A percentile compares a stretch with the other conserved stretches of the same genome.
Conservation (phyloP, 2,329 filamentous ascomycete genomes). For the Talaromyces islandicus region DNA sequence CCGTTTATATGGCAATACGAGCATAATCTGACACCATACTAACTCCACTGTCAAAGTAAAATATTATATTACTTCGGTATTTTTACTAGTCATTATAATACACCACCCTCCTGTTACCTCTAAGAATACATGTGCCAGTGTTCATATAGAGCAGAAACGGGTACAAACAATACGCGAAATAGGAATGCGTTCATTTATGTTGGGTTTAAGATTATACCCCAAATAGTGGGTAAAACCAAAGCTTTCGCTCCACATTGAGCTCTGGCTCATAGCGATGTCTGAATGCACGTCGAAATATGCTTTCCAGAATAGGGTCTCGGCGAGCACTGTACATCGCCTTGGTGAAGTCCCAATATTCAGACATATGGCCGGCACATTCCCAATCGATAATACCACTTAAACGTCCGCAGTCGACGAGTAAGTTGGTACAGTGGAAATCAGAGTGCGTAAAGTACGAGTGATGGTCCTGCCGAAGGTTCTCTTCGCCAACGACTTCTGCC, state of each 20-base stretch:
- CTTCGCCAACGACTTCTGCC: not conserved
- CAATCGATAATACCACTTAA: conserved; percentile 18
- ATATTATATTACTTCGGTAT: too few relatives aligned
- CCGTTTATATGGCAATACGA: too few relatives aligned
- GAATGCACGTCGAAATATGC: not conserved
- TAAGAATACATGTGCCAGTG: too few relatives aligned
- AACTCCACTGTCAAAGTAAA: too few relatives aligned
- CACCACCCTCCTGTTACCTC: too few relatives aligned
- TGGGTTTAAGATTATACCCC: not conserved
- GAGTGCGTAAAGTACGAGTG: conserved; percentile 13
- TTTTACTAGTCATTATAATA: too few relatives aligned
- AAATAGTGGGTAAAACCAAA: not conserved
- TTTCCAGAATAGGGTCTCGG: not conserved
- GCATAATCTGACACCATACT: too few relatives aligned
- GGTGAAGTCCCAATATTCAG: conserved; percentile 16
- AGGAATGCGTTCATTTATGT: too few relatives aligned
- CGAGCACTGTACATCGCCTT: conserved; percentile 8
- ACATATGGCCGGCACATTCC: conserved; percentile 14
- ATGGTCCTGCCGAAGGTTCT: not conserved
- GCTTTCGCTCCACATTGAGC: not conserved
- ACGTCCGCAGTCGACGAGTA: conserved; percentile 7
- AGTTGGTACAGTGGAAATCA: conserved; percentile 12
- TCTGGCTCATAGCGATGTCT: not conserved
- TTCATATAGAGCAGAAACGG: too few relatives aligned
- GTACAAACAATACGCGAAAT: too few relatives aligned